A percentile compares a stretch with the other conserved stretches of the same genome.
phyloP scores from a whole-genome alignment of 257 asterid species.

The Lycium barbarum region DNA sequence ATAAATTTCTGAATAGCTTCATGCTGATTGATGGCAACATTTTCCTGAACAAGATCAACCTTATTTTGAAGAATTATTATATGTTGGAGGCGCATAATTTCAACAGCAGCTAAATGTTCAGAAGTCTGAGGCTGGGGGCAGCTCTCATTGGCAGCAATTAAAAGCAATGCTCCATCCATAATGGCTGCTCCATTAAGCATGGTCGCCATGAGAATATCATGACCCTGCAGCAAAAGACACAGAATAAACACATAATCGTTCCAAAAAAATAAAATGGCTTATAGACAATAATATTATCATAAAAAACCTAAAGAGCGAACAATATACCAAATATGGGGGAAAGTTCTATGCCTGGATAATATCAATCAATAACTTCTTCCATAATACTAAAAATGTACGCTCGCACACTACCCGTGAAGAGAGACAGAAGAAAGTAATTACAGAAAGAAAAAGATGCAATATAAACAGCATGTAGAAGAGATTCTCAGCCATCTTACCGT shows the following conservation, averaged over 20 bases:
- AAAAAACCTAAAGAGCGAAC: not conserved
- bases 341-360: not conserved
- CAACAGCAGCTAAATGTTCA: slow-evolving; percentile 97
- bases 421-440: not conserved
- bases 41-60: slow-evolving; percentile 98
- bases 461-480: not conserved
- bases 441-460: not conserved
- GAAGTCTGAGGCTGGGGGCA: slow-evolving; percentile 99
- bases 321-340: not conserved
- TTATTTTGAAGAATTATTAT: slow-evolving; percentile 95
- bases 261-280: not conserved
- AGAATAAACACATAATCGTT: not conserved
- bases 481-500: slow-evolving; percentile 22
- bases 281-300: slow-evolving; percentile 12
- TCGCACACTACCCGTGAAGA: not conserved
- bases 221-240: slow-evolving; percentile 59
- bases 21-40: slow-evolving; percentile 95
- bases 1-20: slow-evolving; percentile 95
- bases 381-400: not conserved
- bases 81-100: slow-evolving; percentile 91
- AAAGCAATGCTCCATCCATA: slow-evolving; percentile 96
- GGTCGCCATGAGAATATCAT: slow-evolving; percentile 98
- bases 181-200: slow-evolving; percentile 99
- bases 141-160: slow-evolving; percentile 94
- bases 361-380: not conserved